Evolutionary conservation across 1,284 basidiomycete species (phyloP).

Genomic region (Pseudozyma thailandica): DNA sequence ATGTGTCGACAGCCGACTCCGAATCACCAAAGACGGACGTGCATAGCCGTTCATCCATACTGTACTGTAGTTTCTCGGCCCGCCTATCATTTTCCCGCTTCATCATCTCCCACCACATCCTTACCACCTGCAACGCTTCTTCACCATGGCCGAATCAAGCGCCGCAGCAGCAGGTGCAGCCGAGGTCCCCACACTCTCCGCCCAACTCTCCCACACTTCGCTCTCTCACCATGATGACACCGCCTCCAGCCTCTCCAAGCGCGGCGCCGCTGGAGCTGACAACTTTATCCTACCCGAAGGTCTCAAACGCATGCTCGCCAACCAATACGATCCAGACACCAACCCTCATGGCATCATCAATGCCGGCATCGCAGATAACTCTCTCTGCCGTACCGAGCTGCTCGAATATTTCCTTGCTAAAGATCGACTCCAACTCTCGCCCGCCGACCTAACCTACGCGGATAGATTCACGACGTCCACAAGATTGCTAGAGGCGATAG

Average conservation of each 20-base stretch:
- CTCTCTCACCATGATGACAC: constrained; percentile 4
- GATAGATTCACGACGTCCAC: constrained; percentile 42
- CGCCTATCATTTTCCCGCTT: no score
- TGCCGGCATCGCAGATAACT: constrained; percentile 57
- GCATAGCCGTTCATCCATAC: no score
- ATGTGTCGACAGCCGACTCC: no score
- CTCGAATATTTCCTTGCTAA: constrained; percentile 44
- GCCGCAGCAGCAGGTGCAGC: constrained; percentile 7
- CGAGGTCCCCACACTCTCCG: constrained; percentile 12
- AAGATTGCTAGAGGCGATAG: constrained; percentile 37
- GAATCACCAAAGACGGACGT: no score
- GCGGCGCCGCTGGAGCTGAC: constrained; percentile 25
- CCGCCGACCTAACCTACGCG: constrained; percentile 55
- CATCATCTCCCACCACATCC: not conserved
- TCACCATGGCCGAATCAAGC: constrained; percentile 6
- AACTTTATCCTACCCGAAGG: constrained; percentile 26
- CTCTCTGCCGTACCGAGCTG: constrained; percentile 48
- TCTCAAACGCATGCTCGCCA: constrained; percentile 22
- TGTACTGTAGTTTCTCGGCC: no score
- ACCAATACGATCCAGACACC: constrained; percentile 42
- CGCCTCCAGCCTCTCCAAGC: constrained; percentile 33
- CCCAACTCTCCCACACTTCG: constrained; percentile 6
- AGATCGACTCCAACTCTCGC: constrained; percentile 30
- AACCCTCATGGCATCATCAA: constrained; percentile 58
- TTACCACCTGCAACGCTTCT: not conserved